Percentiles rank a stretch among this genome's conserved stretches.
phyloP scores from a whole-genome alignment of 2,329 filamentous ascomycete species.

The Fusarium nodosum region DNA sequence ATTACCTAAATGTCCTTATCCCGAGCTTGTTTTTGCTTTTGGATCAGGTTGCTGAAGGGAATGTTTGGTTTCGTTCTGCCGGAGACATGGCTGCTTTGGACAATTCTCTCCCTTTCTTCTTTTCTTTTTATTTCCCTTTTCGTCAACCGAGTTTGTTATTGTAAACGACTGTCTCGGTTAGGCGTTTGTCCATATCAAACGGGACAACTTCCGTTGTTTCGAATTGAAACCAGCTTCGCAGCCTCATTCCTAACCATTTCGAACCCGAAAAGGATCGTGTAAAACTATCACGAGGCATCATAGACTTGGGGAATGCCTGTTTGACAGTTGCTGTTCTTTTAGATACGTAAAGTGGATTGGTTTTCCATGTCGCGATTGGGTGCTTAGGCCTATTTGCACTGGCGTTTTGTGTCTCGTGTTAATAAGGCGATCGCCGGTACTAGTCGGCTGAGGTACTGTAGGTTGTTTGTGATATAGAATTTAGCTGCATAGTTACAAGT shows the following conservation, averaged over 20 bases:
- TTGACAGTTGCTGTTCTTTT: slow-evolving; percentile 5
- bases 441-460: slow-evolving; percentile 14
- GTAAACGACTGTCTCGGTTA: slow-evolving; percentile 23
- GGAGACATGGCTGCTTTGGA: slow-evolving; percentile 30
- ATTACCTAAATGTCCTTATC: slow-evolving; percentile 8
- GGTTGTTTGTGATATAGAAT: slow-evolving; percentile 23
- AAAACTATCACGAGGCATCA: slow-evolving; percentile 1
- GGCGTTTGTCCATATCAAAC: slow-evolving; percentile 16
- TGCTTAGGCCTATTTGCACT: slow-evolving; percentile 13
- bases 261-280: slow-evolving; percentile 11
- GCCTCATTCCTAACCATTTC: slow-evolving; percentile 2
- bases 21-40: slow-evolving; percentile 25
- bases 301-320: neutral
- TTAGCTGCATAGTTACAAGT: slow-evolving; percentile 26
- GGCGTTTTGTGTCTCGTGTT: slow-evolving; percentile 30
- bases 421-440: slow-evolving; percentile 19
- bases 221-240: slow-evolving; percentile 32
- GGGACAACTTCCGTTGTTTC: slow-evolving; percentile 23
- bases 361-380: slow-evolving; percentile 31
- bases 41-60: slow-evolving; percentile 24
- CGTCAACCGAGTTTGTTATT: neutral
- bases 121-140: slow-evolving; percentile 11
- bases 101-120: slow-evolving; percentile 26
- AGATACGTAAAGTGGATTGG: slow-evolving; percentile 6
- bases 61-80: slow-evolving; percentile 37